Evolutionary conservation across 169 alveolate genomes (phyloP), one percentile per base, ranked within the genome.

Genomic region (Plasmodium coatneyi): DNA sequence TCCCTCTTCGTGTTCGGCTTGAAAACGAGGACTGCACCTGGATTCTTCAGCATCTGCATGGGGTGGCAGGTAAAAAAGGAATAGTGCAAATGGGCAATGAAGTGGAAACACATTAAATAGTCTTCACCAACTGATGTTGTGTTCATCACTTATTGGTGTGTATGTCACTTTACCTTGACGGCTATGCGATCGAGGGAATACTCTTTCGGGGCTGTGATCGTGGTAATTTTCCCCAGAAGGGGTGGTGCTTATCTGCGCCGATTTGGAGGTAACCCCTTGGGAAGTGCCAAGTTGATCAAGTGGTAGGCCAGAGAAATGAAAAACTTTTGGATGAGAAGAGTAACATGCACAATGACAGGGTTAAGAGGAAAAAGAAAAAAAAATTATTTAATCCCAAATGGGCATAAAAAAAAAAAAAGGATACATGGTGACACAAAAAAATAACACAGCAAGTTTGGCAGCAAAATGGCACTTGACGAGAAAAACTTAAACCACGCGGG

Each of bases 1-100:
- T 97, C 98, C 95, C 97, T 95, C 93, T 96, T 96, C 30, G 97
- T 92, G 81, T 96, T 87, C 19, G 97, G 98, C 74, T 96, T 97
- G 87, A 97, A 97, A 70, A 97, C 98, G 83, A 97, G 79, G 32
- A 96, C 98, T 83, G 92, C 70, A 2, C 92, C 92, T n/a, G 92
- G 92, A 25, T 83, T 83, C 54, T 83, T 83, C 79, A 83, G 19
- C 92, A 83, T 83, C 92, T 83, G 22, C 12, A 7, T 9, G 54
- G 19, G 16, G 34, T 28, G 60, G 7, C 52, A 4, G 52, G 5
- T 12, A 9, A 46, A 10, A 12, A 12, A 12, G 56, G n/a, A 46
- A 6, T 12, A 46, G 49, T 2, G 3, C 5, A 41, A 14, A 41
- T 41, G 14, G 0, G 12, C 49, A 32, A 32, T 32, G 39, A 32